Base-by-base conservation (phyloP, 768 basidiomycete genomes). In the Pleurotus pulmonarius region DNA sequence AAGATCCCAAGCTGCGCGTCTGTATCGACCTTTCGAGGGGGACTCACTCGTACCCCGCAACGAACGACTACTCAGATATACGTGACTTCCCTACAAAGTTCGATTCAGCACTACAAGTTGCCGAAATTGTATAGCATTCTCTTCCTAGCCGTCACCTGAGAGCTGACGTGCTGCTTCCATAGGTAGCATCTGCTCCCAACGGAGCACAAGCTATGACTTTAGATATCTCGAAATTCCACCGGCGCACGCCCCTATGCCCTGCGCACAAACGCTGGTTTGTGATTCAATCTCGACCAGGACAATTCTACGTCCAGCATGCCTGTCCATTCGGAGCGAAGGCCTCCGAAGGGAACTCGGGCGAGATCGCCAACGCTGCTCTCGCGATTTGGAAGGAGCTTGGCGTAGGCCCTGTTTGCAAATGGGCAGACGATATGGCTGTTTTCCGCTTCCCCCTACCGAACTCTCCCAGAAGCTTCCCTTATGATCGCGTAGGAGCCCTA, bases 161-260 rank as follows among this genome's bases (percentile, higher is more conserved):
- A 9, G 29, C 7, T 34, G 8, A 34, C 8, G 9, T 34, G 8
- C 8, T 1, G 8, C 29, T 37, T 13, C 16, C 46, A 11, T 29
- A 66, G 64, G 56, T 70, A 7, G 56, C 61, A 0, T 38, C 22
- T 2, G 63, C 64, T 3, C 63, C 68, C 1, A 48, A 46, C 0
- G 68, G 65, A 2, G 57, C 67, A 0, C 57, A 69, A 47, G 69
- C 61, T 2, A 62, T 60, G 7, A 59, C 64, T 4, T 26, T 64
- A 0, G 66, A 70, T 47, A 61, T 64, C 5, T 57, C 55, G 5
- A 64, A 64, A 37, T 62, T 62, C 57, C 59, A 64, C 34, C 53
- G 61, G 4, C 55, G 56, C 2, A 54, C 49, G 11, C 63, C 63
- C 1, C 55, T 64, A 15, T 47, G 16, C 20, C 58, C 61, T 4